Percentiles rank a stretch among this genome's conserved stretches.
Evolutionary conservation across 306 rosid genomes (phyloP).

Genomic region (Malus asiatica): DNA sequence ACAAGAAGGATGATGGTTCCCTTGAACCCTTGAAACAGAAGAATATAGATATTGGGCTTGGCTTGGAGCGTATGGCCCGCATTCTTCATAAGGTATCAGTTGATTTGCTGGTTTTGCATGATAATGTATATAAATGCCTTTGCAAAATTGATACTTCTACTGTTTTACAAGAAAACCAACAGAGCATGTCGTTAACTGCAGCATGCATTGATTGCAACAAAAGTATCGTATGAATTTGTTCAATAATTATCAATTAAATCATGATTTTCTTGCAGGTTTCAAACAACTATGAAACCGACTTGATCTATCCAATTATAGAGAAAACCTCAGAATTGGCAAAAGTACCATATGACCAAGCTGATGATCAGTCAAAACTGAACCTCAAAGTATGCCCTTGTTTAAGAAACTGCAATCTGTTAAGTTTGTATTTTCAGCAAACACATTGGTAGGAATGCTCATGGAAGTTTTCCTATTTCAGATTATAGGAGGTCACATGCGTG

Average conservation of each 20-base stretch:
- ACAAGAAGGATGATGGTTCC: slow-evolving; percentile 76
- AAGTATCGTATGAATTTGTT: slow-evolving; percentile 13
- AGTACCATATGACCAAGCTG: slow-evolving; percentile 55
- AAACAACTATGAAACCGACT: slow-evolving; percentile 88
- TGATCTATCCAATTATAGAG: slow-evolving; percentile 91
- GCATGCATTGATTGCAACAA: not conserved
- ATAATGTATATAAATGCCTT: not conserved
- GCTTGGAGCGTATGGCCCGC: slow-evolving; percentile 91
- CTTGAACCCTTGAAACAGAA: slow-evolving; percentile 87
- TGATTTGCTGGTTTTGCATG: slow-evolving; percentile 10
- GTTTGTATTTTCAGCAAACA: slow-evolving; percentile 16
- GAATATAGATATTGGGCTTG: slow-evolving; percentile 93
- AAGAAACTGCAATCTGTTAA: slow-evolving; percentile 8
- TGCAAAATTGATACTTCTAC: not conserved
- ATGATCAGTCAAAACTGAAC: slow-evolving; percentile 58
- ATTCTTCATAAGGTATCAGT: slow-evolving; percentile 77
- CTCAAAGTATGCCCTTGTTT: slow-evolving; percentile 49
- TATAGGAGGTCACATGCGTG: slow-evolving; percentile 96
- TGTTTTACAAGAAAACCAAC: not conserved
- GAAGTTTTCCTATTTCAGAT: slow-evolving; percentile 38
- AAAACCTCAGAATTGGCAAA: slow-evolving; percentile 63
- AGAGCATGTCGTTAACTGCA: not conserved
- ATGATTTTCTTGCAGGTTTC: slow-evolving; percentile 64
- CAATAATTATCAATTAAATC: slow-evolving; percentile 7
- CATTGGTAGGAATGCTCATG: slow-evolving; percentile 1